Base-by-base conservation (phyloP, 108 stramenopile species). In the Mediolabrus comicus region DNA sequence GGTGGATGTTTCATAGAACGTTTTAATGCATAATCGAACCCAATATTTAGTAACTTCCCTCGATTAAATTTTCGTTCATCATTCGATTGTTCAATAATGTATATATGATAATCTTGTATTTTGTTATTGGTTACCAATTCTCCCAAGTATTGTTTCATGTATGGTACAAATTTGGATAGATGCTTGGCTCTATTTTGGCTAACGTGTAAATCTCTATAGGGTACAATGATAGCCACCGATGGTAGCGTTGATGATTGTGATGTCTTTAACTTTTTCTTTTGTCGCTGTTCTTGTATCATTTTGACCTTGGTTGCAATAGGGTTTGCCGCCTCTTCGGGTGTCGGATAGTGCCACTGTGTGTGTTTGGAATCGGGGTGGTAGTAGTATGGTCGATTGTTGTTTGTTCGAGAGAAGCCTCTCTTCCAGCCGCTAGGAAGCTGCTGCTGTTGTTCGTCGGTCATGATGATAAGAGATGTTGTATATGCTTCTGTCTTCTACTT, bases 41-140 rank as follows among this genome's bases (percentile, higher is more conserved):
- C 99, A 64, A 98, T 95, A 66, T 99, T 99, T 28, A 99, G 87
- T 4, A 99, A 83, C 67, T 99, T 99, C 28, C 99, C 99, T n/a
- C 99, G 96, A 74, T 99, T 99, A 87, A 99, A 99, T 76, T 99
- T 99, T 3, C 95, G 84, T 11, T 77, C 71, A 69, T 99, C 99
- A 53, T 97, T 75, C 33, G 91, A 91, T 80, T 99, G 98, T 77
- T 99, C 98, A 25, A 99, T 72, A 59, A 99, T 94, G 85, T 95
- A 98, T 28, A 99, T 78, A 66, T 95, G 97, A 83, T 84, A 97
- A 54, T 89, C 87, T 43, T 78, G 77, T 27, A 95, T 72, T 55
- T 65, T 58, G 19, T 62, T 30, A 8, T 53, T 33, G 14, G 64
- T 17, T 52, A 79, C 35, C 34, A 87, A 60, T 11, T 70, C 68